Base-by-base conservation (phyloP, 306 rosid genomes). In the Cucurbita moschata region DNA sequence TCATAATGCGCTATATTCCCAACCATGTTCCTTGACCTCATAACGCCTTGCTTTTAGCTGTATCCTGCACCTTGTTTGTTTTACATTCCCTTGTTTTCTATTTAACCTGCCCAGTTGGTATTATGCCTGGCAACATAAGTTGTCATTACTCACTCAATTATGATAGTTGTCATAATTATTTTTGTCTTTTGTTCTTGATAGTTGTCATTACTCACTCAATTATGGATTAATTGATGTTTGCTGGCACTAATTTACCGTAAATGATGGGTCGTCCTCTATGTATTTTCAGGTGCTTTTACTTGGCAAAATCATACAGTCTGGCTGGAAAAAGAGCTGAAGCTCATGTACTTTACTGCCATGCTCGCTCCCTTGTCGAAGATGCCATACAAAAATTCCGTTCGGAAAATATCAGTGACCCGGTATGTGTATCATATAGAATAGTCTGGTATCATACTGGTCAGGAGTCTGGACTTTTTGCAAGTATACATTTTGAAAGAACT, bases 251-350 rank as follows among this genome's bases (percentile, higher is more conserved):
- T 12, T 44, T 19, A 10, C 18, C 13, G 55, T 12, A 2, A n/a
- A 67, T 23, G 40, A 67, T 68, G 56, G 21, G 47, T 47, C 57
- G n/a, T 43, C 64, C 68, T 21, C 56, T 44, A 30, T 23, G 18
- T 60, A 12, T 65, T 85, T 43, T 65, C 84, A 88, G 97, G 92
- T 94, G 97, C 84, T 94, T 94, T 83, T 94, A 89, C 83, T 85
- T 94, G 64, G 96, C 92, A 46, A 87, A 82, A 86, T 91, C 99
- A 64, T 94, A 94, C 79, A 83, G 99, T 82, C 73, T 84, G 85
- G 97, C 99, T 82, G 91, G 88, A 76, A 87, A 85, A 89, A 91
- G 99, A 83, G 86, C 81, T 46, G 99, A 94, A 84, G 99, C 97
- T 14, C 89, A 94, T 85, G 91, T 85, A 69, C 81, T 94, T 76